Evolutionary conservation across 768 basidiomycete genomes (phyloP), one percentile per base, ranked within the genome.

Genomic region (Xanthoconium stramineum): DNA sequence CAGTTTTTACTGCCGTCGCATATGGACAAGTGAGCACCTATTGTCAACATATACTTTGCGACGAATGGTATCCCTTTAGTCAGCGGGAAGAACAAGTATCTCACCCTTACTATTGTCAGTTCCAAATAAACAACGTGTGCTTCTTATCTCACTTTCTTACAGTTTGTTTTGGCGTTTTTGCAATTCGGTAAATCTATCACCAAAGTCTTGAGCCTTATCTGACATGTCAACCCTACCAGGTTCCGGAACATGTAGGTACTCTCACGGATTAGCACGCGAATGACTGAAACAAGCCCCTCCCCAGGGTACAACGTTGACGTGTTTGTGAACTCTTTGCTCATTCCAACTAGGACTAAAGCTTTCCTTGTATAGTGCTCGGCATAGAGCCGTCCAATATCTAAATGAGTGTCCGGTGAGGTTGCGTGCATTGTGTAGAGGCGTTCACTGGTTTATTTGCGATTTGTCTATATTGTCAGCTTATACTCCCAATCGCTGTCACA

Each of bases 1-100:
- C 20, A 61, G 60, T 40, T 61, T 61, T 32, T 61, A 61, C 28
- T 61, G 50, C 38, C 32, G 9, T 43, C 60, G 60, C 14, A 53
- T 60, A 50, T 60, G 59, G 59, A 58, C 28, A 43, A 60, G 59
- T 60, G 15, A 43, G 59, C 39, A 11, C 9, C 47, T 15, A 17
- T 7, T 40, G 6, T 30, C 9, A 17, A 51, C 10, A 20, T 15
- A 17, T 1, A 12, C 36, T 14, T 49, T 1, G 1, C 35, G 11
- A 20, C 38, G 11, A 20, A 2, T 54, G 33, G 56, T 24, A 29
- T 33, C 17, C 35, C 12, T 1, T 19, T 39, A 62, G 61, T 62
- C 20, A 62, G 61, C 47, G 55, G 47, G 11, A 42, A 48, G 42
- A 62, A 60, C 50, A 59, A 47, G 14, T 7, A 20, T 9, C 6